Evolutionary conservation across 2,329 filamentous ascomycete genomes (phyloP), one percentile per base, ranked within the genome.

Genomic region (Ophiobolus disseminans): DNA sequence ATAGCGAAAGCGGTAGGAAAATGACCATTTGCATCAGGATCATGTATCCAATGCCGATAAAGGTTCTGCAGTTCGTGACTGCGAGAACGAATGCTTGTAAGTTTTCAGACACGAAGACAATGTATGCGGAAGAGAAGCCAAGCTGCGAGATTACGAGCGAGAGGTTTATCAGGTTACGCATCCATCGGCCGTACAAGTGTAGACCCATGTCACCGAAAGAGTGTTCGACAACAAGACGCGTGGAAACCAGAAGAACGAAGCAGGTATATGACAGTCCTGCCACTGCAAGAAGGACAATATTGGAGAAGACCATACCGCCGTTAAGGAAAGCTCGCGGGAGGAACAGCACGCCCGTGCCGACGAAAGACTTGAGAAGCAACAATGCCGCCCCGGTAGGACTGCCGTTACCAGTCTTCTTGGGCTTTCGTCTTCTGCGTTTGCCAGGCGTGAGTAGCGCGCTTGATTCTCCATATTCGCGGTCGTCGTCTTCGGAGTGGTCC

Each of bases 121-220:
- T 97, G 71, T 97, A 97, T 13, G 93, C 92, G 1, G 91, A 89
- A 13, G 96, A 90, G 70, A 97, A 97, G 5, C 94, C 93, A 54
- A 97, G 85, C 75, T 99, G 94, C 65, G 91, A 96, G 66, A 97
- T 83, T 45, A 99, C 93, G 58, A 99, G 95, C 4, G 94, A 97
- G 19, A 82, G 81, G 52, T 99, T 84, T 68, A 99, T 97, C 64
- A 95, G 77, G 51, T 83, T 86, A 52, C 92, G 85, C 88, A 99
- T 89, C 82, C 89, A 92, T 58, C 87, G 89, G 54, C 94, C 94
- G 70, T 94, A 99, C 13, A 99, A 81, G 37, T 90, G 86, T 39
- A 90, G 91, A 43, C 95, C 94, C 76, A 99, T 96, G 67, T 97
- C 94, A 73, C 94, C 94, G 75, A 97, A 99, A 1, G 94, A 97